Base-by-base conservation (phyloP, 371 early-diverging fungal genomes). In the Mucor lusitanicus region DNA sequence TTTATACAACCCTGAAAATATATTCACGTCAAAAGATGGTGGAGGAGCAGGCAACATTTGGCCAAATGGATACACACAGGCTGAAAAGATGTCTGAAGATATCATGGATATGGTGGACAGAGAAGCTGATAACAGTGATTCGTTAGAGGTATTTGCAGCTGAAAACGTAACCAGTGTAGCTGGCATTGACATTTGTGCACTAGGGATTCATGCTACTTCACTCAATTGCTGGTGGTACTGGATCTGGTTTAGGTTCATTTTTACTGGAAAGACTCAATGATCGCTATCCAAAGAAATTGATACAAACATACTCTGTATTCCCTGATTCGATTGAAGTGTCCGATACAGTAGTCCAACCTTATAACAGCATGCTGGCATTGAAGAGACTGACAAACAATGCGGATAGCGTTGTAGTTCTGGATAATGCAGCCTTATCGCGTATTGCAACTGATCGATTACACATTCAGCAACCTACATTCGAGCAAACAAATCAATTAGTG, bases 331-430 rank as follows among this genome's bases (percentile, higher is more conserved):
- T 96, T 60, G 97, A 97, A 70, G 91, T 95, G 50, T 94, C 94
- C 17, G 99, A 99, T 78, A 98, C 99, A 19, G 99, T 99, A 17
- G 99, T 99, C 21, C 99, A 99, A 78, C 99, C 99, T 6, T 99
- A 99, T 78, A 99, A 99, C 85, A 96, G 98, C 28, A 85, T 99
- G 80, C 84, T 99, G 53, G 90, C 95, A 33, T 81, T 99, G 65
- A 95, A 97, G 79, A 80, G 99, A 55, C 77, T 99, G 67, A 93
- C 94, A 1, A 83, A 90, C 68, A 92, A 94, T 79, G 97, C 98
- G 11, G 99, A 99, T 77, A 93, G 94, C 72, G 99, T 99, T 48
- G 95, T 96, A 35, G 98, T 98, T 0, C 72, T 97, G 59, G 98
- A 98, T 78, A 99, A 98, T 78, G 94, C 97, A 0, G 98, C 99